A percentile compares a stretch with the other conserved stretches of the same genome.
These are phyloP conservation scores for Gossypium anomalum DNA, from an alignment of 345 rosid genomes.

Conservation along the genomic window DNA sequence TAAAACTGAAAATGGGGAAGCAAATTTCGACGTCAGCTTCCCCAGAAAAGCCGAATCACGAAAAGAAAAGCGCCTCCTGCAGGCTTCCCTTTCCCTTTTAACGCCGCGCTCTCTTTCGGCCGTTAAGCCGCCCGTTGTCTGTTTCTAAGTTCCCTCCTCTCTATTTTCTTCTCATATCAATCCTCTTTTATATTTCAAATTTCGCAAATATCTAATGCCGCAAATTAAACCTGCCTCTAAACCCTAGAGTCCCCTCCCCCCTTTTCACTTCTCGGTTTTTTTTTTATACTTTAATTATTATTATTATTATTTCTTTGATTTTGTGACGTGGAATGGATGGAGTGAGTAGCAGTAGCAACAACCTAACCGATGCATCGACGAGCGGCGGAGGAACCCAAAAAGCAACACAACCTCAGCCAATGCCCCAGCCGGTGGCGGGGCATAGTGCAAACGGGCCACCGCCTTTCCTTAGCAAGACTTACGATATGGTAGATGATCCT, in stretches of 20 bases:
- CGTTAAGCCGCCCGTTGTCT: background rate
- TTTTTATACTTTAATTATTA: background rate
- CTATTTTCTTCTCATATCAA: background rate
- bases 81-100: background rate
- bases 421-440: slow-evolving; percentile 42
- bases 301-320: background rate
- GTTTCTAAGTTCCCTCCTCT: background rate
- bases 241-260: slow-evolving; percentile 3
- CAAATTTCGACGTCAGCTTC: background rate
- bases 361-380: slow-evolving; percentile 27
- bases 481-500: slow-evolving; percentile 90
- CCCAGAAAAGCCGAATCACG: background rate
- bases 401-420: background rate
- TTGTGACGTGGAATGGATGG: slow-evolving; percentile 28
- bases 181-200: background rate
- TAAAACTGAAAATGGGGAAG: too few species aligned
- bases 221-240: background rate
- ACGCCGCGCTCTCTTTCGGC: background rate
- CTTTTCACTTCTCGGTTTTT: background rate
- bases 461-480: slow-evolving; percentile 86
- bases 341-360: slow-evolving; percentile 16
- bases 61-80: background rate
- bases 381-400: slow-evolving; percentile 15
- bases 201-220: background rate
- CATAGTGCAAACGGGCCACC: slow-evolving; percentile 55